Evolutionary conservation across 208 protist species (phyloP), one percentile per base, ranked within the genome.

Genomic region (Acanthamoeba healyi): DNA sequence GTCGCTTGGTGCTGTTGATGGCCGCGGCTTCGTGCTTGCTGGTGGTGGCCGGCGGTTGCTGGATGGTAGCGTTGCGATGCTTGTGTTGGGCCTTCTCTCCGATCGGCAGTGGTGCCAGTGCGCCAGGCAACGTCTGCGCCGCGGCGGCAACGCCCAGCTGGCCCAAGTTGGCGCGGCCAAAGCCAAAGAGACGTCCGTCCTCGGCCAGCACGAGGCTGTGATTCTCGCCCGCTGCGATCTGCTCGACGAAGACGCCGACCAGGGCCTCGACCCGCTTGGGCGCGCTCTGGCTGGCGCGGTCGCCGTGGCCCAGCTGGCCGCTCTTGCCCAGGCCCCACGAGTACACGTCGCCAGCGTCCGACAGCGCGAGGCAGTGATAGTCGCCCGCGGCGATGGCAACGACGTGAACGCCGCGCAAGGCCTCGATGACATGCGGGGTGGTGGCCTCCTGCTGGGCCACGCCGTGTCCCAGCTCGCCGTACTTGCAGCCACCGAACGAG

Each of bases 251-350:
- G 15, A 79, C 26, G 40, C 70, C 70, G 70, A 2, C 2, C 34
- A 79, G 36, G 40, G 70, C 32, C 6, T 79, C 70, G 79, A 88
- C 36, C 0, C 26, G 79, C 46, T 88, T 54, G 51, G 79, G 79
- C 0, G 15, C 22, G 49, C 51, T 42, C 0, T 42, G 79, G 79
- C 29, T 63, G 10, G 29, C 19, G 32, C 79, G 42, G 86, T 95
- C 93, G 34, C 93, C 93, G 36, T 72, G 77, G 36, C 93, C 93
- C 82, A 95, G 58, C 44, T 95, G 93, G 49, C 93, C 93, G 26
- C 12, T 22, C 51, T 67, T 61, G 63, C 63, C 63, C 46, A 82
- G 40, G 9, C 88, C 88, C 88, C 88, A 93, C 36, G 29, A 40
- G 32, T 42, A 93, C 6, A 93, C 88, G 6, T 61, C 29, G 10